phyloP scores from a whole-genome alignment of 345 rosid genomes.

The Boechera stricta region DNA sequence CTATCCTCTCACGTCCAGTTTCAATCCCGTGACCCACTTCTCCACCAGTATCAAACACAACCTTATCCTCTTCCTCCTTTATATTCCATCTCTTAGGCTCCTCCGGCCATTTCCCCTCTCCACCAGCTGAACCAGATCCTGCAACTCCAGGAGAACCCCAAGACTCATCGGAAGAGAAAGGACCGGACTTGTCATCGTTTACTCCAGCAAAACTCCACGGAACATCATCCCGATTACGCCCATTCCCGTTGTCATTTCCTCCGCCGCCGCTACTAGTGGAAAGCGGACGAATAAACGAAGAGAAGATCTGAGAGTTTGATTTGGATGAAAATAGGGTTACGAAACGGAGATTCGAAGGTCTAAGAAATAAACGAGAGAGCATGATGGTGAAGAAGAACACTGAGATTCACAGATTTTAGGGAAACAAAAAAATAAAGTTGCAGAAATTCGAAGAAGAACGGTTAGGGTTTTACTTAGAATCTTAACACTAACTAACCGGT shows the following conservation, averaged over 20 bases:
- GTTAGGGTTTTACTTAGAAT: conserved; percentile 43
- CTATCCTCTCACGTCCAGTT: conserved; percentile 8
- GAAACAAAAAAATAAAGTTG: neutral
- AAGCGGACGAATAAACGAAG: conserved; percentile 50
- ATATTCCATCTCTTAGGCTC: conserved; percentile 56
- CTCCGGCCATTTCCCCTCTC: conserved; percentile 49
- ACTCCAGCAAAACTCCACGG: conserved; percentile 64
- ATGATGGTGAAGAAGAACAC: conserved; percentile 44
- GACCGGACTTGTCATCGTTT: conserved; percentile 50
- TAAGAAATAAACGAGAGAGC: conserved; percentile 75
- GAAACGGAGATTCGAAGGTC: conserved; percentile 62
- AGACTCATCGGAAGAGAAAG: conserved; percentile 46
- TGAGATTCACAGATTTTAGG: conserved; percentile 30
- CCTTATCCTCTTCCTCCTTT: conserved; percentile 49
- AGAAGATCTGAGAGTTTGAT: conserved; percentile 36
- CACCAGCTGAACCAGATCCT: conserved; percentile 36
- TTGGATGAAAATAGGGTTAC: conserved; percentile 50
- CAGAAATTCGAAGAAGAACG: conserved; percentile 37
- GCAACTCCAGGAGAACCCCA: conserved; percentile 45
- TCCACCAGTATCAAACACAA: conserved; percentile 51
- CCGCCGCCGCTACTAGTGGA: conserved; percentile 53
- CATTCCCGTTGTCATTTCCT: conserved; percentile 37
- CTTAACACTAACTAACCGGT: conserved; percentile 17
- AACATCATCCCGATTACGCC: conserved; percentile 40
- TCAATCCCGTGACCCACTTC: conserved; percentile 21